Evolutionary conservation across 352 stramenopile species (phyloP).

Genomic region (Thalassiosira exigua): DNA sequence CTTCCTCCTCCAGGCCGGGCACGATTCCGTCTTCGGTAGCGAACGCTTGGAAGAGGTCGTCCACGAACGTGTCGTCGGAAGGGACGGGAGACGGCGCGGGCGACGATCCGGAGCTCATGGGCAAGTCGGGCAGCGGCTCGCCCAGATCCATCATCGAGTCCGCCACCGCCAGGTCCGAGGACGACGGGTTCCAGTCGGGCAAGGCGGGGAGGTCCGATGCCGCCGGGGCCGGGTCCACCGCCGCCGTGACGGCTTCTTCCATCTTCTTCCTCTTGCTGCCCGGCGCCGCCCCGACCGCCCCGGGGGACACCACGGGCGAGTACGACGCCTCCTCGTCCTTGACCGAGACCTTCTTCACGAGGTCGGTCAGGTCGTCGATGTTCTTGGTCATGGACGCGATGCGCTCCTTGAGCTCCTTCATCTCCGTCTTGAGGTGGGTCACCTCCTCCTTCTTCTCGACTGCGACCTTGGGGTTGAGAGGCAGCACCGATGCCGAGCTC

Average conservation of each 20-base stretch:
- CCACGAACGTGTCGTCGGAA: conserved; percentile 71
- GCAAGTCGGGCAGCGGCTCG: conserved; percentile 23
- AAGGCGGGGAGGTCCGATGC: not conserved
- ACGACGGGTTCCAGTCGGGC: conserved; percentile 47
- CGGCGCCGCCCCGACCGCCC: conserved; percentile 17
- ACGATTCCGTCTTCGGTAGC: conserved; percentile 38
- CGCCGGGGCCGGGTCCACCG: not conserved
- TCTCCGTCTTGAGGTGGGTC: conserved; percentile 66
- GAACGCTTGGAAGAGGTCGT: conserved; percentile 78
- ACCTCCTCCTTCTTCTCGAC: conserved; percentile 14
- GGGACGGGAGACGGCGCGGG: conserved; percentile 27
- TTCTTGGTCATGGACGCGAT: conserved; percentile 82
- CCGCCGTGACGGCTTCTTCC: not conserved
- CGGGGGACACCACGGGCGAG: no score
- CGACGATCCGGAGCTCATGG: conserved; percentile 17
- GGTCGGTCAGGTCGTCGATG: conserved; percentile 72
- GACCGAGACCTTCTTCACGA: conserved; percentile 76
- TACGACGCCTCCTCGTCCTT: no score
- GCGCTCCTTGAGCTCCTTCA: conserved; percentile 64
- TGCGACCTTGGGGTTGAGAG: no score
- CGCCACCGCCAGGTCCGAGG: no score
- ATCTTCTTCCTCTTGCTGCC: conserved; percentile 65
- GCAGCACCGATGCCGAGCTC: not conserved
- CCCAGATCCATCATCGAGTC: conserved; percentile 26
- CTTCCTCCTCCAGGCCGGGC: conserved; percentile 24